Evolutionary conservation across 805 yeast genomes (phyloP), one percentile per base, ranked within the genome.

Genomic region (Sugiyamaella marilandica): DNA sequence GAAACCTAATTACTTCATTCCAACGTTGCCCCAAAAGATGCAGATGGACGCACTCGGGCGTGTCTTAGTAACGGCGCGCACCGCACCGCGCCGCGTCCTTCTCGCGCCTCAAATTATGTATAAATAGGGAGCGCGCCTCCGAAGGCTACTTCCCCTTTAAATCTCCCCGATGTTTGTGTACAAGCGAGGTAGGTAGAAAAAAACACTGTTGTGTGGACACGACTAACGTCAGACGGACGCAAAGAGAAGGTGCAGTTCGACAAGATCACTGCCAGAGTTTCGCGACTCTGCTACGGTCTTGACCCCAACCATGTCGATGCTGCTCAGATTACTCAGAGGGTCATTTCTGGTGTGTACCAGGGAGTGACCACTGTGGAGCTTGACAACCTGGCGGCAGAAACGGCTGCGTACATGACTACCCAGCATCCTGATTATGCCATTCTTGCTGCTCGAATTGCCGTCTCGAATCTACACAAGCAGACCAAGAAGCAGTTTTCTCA

Each of bases 361-460:
- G 98, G 98, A 65, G 99, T 94, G 50, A 90, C 92, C 65, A 94
- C 98, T 51, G 80, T 85, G 56, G 97, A 94, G 70, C 74, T 86
- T 55, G 90, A 83, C 62, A 82, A 83, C 63, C 70, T 85, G 45
- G 91, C 98, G 47, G 97, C 98, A 43, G 99, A 94, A 72, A 90
- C 97, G 35, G 95, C 97, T 53, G 98, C 98, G 41, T 87, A 85
- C 67, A 88, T 94, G 97, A 90, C 97, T 54, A 92, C 98, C 10
- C 81, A 87, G 57, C 98, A 92, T 70, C 98, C 98, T n/a, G 98
- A 94, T 73, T 91, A 92, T 64, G 97, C 97, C 26, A 82, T 84
- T 41, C 77, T 90, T 62, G 97, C 97, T 51, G 97, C 98, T 34
- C 84, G 99, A 74, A 85, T 92, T 56, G 97, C 98, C 18, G 84